A percentile compares a stretch with the other conserved stretches of the same genome.
These are phyloP conservation scores for Metschnikowia baotianmanensis DNA, from an alignment of 805 yeast species.

Conservation along the genomic window DNA sequence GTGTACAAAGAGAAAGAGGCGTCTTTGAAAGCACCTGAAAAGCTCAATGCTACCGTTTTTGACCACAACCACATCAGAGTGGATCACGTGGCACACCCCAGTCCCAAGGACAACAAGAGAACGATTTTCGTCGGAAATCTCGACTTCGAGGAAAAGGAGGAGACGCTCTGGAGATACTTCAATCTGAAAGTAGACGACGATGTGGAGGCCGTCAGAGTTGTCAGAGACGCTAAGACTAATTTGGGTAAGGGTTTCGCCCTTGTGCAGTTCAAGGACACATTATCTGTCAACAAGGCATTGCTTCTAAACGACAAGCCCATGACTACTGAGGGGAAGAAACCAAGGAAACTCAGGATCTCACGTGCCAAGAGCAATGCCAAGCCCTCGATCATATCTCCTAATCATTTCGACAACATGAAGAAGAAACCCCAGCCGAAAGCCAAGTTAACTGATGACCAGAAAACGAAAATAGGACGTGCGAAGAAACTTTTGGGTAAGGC, in stretches of 20 bases:
- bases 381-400: constrained; percentile 44
- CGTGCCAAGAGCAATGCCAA: constrained; percentile 48
- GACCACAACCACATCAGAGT: constrained; percentile 78
- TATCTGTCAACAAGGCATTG: constrained; percentile 78
- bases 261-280: constrained; percentile 77
- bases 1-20: constrained; percentile 62
- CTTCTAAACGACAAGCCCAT: constrained; percentile 68
- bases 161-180: constrained; percentile 82
- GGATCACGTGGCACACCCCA: constrained; percentile 91
- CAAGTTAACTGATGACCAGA: constrained; percentile 61
- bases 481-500: constrained; percentile 71
- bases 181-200: constrained; percentile 42
- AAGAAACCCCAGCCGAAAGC: constrained; percentile 24
- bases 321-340: constrained; percentile 27
- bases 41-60: constrained; percentile 66
- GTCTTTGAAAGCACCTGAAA: constrained; percentile 45
- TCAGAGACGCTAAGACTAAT: constrained; percentile 91
- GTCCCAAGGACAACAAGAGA: constrained; percentile 77
- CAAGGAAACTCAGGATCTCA: constrained; percentile 70
- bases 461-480: constrained; percentile 79
- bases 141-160: constrained; percentile 91
- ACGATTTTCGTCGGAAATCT: constrained; percentile 91
- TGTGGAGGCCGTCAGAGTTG: constrained; percentile 84
- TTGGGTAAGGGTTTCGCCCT: constrained; percentile 97
- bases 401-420: constrained; percentile 37